Evolutionary conservation across 805 yeast species (phyloP).

Genomic region (Candida vartiovaarae): DNA sequence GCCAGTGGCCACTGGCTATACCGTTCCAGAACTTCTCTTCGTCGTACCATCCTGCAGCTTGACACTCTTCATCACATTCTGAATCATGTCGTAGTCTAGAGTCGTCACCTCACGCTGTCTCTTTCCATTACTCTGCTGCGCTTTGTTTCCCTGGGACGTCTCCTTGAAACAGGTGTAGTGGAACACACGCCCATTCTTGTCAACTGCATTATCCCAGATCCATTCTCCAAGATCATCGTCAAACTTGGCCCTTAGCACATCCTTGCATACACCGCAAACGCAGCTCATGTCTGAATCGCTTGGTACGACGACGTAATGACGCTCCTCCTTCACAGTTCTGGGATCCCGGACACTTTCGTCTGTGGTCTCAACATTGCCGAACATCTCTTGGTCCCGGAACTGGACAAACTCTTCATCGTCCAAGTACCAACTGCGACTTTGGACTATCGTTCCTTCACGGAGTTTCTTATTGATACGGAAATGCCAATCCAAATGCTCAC

Average conservation of each 20-base stretch:
- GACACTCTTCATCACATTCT: conserved; percentile 14
- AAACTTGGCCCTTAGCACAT: conserved; percentile 54
- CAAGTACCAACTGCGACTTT: conserved; percentile 78
- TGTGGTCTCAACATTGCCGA: conserved; percentile 8
- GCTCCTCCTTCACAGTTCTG: conserved; percentile 10
- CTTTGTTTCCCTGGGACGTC: conserved; percentile 23
- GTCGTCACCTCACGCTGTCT: conserved; percentile 7
- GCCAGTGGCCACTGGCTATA: no score
- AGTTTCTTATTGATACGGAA: conserved; percentile 81
- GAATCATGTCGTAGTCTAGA: conserved; percentile 12
- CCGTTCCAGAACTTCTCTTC: no score
- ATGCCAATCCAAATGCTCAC: conserved; percentile 91
- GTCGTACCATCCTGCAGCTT: conserved; percentile 3
- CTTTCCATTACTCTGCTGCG: conserved; percentile 10
- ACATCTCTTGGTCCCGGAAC: conserved; percentile 60
- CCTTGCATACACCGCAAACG: conserved; percentile 68
- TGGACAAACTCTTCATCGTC: conserved; percentile 65
- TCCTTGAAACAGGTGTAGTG: conserved; percentile 71
- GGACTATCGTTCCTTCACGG: conserved; percentile 45
- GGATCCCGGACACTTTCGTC: conserved; percentile 7
- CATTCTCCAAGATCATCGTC: conserved; percentile 73
- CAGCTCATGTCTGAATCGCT: conserved; percentile 38
- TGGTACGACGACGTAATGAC: conserved; percentile 23
- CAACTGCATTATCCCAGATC: conserved; percentile 69
- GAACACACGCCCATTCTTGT: conserved; percentile 41